Base-by-base conservation (phyloP, 2,329 filamentous ascomycete species). In the Pezicula carpinea region DNA sequence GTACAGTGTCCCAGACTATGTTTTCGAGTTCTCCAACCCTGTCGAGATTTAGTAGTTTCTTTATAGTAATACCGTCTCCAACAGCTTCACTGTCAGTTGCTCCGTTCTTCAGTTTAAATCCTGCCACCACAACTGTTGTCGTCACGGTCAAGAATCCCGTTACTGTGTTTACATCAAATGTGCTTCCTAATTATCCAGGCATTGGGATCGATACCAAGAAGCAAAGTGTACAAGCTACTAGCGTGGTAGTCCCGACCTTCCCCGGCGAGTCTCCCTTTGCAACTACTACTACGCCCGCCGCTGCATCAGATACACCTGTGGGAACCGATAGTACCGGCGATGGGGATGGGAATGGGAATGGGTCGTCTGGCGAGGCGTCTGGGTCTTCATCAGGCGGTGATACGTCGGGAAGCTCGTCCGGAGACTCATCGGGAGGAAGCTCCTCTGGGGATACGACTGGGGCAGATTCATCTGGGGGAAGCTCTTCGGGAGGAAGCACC, bases 141-240 rank as follows among this genome's bases (percentile, higher is more conserved):
- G 54, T 51, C 6, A 60, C 58, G 13, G 47, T 47, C 19, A 60
- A 60, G 35, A 58, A 59, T 33, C 51, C 53, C 5, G 36, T 48
- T 15, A 54, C 53, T 17, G 23, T 44, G 6, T 51, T 40, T 11
- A 60, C 58, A 1, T 52, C 52, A 4, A 47, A 43, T 10, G 26
- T 31, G 3, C 10, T 38, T 17, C 49, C 54, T 5, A 29, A 21
- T 13, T 60, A 52, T 23, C 46, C 48, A 2, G 48, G 44, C 23
- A 35, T 10, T 31, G 32, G 14, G 5, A 17, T 11, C 5, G 35
- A 40, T 33, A 32, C 26, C 14, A 53, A 51, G 22, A 31, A 34
- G 22, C 14, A 21, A 11, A 33, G 15, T 22, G 41, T 23, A 2
- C 11, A 21, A 6, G 11, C 31, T 11, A 34, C 26, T 14, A 15